Conservation (phyloP, 305 asterid genomes). For the Fraxinus latifolia region DNA sequence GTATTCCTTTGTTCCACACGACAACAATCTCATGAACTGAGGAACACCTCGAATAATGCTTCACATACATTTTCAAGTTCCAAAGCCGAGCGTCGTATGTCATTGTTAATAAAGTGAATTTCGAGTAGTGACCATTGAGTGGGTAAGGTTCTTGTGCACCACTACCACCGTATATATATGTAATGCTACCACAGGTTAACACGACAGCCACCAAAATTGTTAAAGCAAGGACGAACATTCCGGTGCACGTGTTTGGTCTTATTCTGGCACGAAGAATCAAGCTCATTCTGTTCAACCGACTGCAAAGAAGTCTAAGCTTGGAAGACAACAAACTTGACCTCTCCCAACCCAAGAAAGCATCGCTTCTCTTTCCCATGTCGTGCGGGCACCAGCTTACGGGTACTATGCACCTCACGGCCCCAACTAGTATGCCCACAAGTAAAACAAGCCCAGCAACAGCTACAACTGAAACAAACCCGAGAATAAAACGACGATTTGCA, state of each 20-base stretch:
- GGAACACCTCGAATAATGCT: slow-evolving; percentile 86
- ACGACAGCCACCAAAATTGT: slow-evolving; percentile 29
- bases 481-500: slow-evolving; percentile 45
- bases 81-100: slow-evolving; percentile 93
- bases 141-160: slow-evolving; percentile 83
- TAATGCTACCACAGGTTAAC: slow-evolving; percentile 58
- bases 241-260: slow-evolving; percentile 56
- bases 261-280: slow-evolving; percentile 51
- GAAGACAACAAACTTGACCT: slow-evolving; percentile 51
- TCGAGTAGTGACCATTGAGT: slow-evolving; percentile 63
- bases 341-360: slow-evolving; percentile 50
- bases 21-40: slow-evolving; percentile 94
- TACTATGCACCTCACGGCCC: slow-evolving; percentile 62
- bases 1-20: slow-evolving; percentile 87
- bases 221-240: slow-evolving; percentile 42
- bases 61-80: slow-evolving; percentile 80
- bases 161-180: slow-evolving; percentile 64
- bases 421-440: slow-evolving; percentile 67
- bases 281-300: slow-evolving; percentile 67
- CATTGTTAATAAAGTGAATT: slow-evolving; percentile 89
- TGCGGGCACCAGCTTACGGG: slow-evolving; percentile 90
- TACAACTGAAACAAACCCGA: slow-evolving; percentile 54
- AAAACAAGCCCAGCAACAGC: slow-evolving; percentile 50
- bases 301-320: slow-evolving; percentile 50
- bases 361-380: slow-evolving; percentile 71